Percentiles rank a stretch among this genome's conserved stretches.
These are phyloP conservation scores for Chalciporus piperatoides DNA, from an alignment of 1,284 basidiomycete genomes.

Conservation along the genomic window DNA sequence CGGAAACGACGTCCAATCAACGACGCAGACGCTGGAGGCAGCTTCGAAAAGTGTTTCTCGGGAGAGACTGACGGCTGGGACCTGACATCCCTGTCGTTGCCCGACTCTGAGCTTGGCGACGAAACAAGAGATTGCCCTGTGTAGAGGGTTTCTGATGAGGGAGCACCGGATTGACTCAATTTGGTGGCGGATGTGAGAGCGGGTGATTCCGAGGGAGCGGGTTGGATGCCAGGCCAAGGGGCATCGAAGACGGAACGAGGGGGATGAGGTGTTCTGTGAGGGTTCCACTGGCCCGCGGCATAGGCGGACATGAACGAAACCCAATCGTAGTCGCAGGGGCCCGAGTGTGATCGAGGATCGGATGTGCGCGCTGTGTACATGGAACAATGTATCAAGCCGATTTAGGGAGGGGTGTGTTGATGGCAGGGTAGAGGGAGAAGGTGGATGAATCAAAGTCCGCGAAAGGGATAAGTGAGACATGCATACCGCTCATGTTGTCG, in stretches of 20 bases:
- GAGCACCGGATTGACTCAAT: slow-evolving; percentile 3
- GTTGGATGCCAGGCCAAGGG: slow-evolving; percentile 16
- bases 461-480: background rate
- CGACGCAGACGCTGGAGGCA: slow-evolving; percentile 24
- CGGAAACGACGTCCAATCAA: slow-evolving; percentile 43
- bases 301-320: slow-evolving; percentile 73
- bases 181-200: slow-evolving; percentile 8
- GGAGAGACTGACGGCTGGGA: slow-evolving; percentile 26
- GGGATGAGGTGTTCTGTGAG: slow-evolving; percentile 66
- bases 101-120: slow-evolving; percentile 13
- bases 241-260: slow-evolving; percentile 42
- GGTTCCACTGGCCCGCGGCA: slow-evolving; percentile 77
- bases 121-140: slow-evolving; percentile 7
- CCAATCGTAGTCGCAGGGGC: slow-evolving; percentile 63
- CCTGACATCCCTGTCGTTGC: slow-evolving; percentile 24
- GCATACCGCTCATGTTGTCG: slow-evolving; percentile 26
- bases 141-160: slow-evolving; percentile 16
- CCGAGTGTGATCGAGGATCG: slow-evolving; percentile 19
- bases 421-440: slow-evolving; percentile 25
- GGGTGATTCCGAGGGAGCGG: slow-evolving; percentile 8
- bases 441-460: slow-evolving; percentile 9
- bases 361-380: background rate
- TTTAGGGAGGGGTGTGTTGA: slow-evolving; percentile 11
- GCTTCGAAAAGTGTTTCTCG: slow-evolving; percentile 29
- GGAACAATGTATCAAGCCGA: slow-evolving; percentile 3